These are phyloP conservation scores for Marasmius oreades DNA, from an alignment of 1,284 basidiomycete species.

Conservation along the genomic window DNA sequence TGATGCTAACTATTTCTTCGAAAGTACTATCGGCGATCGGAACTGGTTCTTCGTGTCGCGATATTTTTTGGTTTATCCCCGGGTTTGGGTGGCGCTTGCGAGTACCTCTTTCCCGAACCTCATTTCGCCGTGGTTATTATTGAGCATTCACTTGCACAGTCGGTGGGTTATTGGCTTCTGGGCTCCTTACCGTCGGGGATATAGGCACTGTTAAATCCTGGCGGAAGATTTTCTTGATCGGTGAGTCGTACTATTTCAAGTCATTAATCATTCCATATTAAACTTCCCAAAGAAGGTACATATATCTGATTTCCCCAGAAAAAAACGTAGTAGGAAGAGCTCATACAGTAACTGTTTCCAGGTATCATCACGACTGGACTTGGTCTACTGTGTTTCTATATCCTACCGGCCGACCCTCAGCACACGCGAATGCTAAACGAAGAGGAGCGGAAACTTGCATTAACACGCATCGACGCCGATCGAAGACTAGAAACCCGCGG, in stretches of 20 bases:
- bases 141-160: constrained; percentile 22
- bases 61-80: constrained; percentile 41
- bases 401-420: constrained; percentile 35
- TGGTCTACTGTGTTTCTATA: constrained; percentile 31
- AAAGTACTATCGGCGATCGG: constrained; percentile 22
- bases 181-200: constrained; percentile 31
- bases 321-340: too few relatives aligned
- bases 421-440: constrained; percentile 32
- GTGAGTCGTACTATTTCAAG: constrained; percentile 14
- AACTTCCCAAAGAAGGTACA: not conserved
- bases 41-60: constrained; percentile 40
- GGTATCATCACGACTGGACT: constrained; percentile 36
- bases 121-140: not conserved
- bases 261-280: not conserved
- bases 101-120: constrained; percentile 12
- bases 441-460: constrained; percentile 31
- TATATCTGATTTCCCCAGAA: not conserved
- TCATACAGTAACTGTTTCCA: constrained; percentile 11
- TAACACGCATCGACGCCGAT: constrained; percentile 36
- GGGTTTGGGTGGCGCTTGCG: constrained; percentile 41
- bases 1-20: too few relatives aligned
- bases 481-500: constrained; percentile 28
- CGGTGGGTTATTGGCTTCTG: constrained; percentile 38
- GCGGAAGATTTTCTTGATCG: constrained; percentile 41
- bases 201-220: constrained; percentile 33